Percentiles rank a stretch among this genome's conserved stretches.
Conservation (phyloP, 2,329 filamentous ascomycete species). For the Pseudogymnoascus sp. region DNA sequence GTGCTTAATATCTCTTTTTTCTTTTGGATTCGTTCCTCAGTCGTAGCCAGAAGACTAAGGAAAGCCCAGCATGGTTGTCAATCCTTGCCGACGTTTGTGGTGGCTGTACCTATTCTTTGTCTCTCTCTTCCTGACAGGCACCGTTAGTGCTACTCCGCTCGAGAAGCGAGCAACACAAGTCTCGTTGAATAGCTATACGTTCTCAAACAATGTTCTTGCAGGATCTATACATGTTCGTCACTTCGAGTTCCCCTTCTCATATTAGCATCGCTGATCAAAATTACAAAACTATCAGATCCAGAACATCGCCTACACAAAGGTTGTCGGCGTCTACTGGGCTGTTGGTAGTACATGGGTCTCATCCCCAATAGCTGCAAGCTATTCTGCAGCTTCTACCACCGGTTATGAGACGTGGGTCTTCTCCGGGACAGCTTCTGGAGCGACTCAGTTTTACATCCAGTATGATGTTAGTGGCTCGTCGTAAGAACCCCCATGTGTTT, state of each 20-base stretch:
- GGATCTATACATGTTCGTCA: constrained; percentile 23
- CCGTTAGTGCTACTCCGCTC: constrained; percentile 9
- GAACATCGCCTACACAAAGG: constrained; percentile 24
- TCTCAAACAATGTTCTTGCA: constrained; percentile 21
- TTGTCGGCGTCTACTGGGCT: constrained; percentile 22
- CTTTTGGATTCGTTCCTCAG: neutral
- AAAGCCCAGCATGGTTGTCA: neutral
- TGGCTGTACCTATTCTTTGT: neutral
- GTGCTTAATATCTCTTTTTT: neutral
- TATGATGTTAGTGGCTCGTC: constrained; percentile 25
- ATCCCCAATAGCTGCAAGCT: constrained; percentile 19
- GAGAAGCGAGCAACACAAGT: constrained; percentile 21
- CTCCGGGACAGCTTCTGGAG: constrained; percentile 23
- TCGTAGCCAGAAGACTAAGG: neutral
- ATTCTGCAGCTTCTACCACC: constrained; percentile 16
- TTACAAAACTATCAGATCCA: constrained; percentile 18
- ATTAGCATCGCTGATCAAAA: neutral
- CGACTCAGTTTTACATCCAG: constrained; percentile 25
- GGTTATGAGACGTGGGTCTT: constrained; percentile 25
- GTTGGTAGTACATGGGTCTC: constrained; percentile 21
- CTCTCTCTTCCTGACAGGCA: neutral
- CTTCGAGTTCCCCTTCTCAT: neutral
- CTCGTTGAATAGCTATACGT: constrained; percentile 21
- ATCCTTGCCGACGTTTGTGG: neutral
- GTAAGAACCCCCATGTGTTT: constrained; percentile 8